Conservation (phyloP, 345 rosid species). For the Moricandia arvensis region DNA sequence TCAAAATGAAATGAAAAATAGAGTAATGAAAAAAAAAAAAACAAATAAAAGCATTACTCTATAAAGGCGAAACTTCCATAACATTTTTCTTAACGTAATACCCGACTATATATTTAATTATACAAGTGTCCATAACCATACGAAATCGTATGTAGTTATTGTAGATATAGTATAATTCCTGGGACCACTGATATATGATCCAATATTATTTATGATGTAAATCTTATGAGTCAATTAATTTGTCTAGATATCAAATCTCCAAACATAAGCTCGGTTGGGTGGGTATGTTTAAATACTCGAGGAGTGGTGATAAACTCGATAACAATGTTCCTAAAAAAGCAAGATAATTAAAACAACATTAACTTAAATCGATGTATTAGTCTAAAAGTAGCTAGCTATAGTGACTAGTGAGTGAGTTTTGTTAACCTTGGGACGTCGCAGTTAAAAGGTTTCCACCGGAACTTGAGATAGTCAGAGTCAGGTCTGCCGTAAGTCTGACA, state of each 20-base stretch:
- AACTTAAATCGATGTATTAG: background rate
- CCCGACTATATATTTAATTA: background rate
- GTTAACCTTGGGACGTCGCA: constrained; percentile 84
- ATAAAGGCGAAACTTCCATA: too few species aligned
- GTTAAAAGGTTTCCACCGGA: constrained; percentile 81
- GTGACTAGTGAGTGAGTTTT: constrained; percentile 6
- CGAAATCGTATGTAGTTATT: background rate
- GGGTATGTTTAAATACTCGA: background rate
- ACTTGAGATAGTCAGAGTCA: constrained; percentile 78
- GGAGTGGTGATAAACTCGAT: background rate
- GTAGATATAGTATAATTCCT: background rate
- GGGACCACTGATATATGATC: constrained; percentile 17
- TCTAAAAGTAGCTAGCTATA: background rate
- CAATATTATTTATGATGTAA: background rate
- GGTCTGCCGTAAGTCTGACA: constrained; percentile 87
- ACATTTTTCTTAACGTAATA: background rate
- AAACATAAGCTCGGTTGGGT: background rate
- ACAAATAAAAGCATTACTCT: too few species aligned
- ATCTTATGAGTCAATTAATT: background rate
- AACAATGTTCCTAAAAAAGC: constrained; percentile 13
- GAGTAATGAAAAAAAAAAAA: too few species aligned
- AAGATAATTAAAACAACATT: background rate
- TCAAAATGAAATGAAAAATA: too few species aligned
- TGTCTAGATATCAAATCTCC: background rate
- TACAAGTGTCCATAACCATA: background rate